A percentile compares a stretch with the other conserved stretches of the same genome.
These are phyloP conservation scores for Fusarium graminum DNA, from an alignment of 2,329 filamentous ascomycete genomes.

Conservation along the genomic window DNA sequence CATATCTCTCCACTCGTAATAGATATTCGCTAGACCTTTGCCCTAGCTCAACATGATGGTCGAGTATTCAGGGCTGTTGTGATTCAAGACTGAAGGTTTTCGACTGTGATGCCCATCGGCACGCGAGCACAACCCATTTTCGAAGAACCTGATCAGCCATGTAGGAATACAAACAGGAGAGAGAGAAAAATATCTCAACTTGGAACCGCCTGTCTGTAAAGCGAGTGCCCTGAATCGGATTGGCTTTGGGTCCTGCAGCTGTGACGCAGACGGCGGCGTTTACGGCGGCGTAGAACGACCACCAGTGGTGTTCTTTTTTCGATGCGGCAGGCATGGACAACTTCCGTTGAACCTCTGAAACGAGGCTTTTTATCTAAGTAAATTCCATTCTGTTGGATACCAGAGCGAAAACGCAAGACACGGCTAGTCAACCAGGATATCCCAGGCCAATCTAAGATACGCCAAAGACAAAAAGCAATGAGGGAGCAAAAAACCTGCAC, in stretches of 20 bases:
- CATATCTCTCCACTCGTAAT: conserved; percentile 8
- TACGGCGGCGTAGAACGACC: conserved; percentile 32
- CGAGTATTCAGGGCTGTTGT: not conserved
- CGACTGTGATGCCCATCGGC: conserved; percentile 12
- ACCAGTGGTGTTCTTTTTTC: conserved; percentile 6
- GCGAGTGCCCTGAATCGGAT: conserved; percentile 22
- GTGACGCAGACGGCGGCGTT: conserved; percentile 36
- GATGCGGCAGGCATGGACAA: conserved; percentile 26
- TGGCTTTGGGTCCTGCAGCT: conserved; percentile 28
- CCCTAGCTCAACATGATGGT: not conserved
- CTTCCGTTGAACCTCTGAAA: conserved; percentile 38
- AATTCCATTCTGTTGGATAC: conserved; percentile 38
- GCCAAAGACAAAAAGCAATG: conserved; percentile 25
- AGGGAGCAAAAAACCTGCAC: conserved; percentile 22
- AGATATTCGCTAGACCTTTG: not conserved
- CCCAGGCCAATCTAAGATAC: conserved; percentile 13
- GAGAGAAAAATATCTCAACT: conserved; percentile 5
- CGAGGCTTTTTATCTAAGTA: conserved; percentile 25
- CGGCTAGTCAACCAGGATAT: conserved; percentile 20
- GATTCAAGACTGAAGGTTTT: conserved; percentile 9
- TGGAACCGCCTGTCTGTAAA: conserved; percentile 25
- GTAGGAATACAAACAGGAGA: conserved; percentile 4
- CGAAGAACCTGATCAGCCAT: conserved; percentile 10
- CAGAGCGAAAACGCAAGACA: conserved; percentile 16
- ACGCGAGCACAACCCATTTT: conserved; percentile 41